phyloP scores from a whole-genome alignment of 176 grass and related monocot species.

The Oryza officinalis region DNA sequence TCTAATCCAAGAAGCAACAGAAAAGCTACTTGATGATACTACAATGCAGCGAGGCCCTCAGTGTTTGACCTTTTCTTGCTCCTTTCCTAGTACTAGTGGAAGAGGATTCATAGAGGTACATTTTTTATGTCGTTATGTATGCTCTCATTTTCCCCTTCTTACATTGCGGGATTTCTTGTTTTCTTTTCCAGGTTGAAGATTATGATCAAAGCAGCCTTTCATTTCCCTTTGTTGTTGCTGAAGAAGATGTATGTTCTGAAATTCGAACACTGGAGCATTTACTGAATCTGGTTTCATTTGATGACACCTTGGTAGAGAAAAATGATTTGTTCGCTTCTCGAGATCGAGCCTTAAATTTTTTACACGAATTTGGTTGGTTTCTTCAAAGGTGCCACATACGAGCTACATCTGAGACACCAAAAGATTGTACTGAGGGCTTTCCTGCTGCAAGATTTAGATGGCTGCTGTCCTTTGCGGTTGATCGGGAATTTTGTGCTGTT shows the following conservation, averaged over 20 bases:
- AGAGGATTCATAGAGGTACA: conserved; percentile 91
- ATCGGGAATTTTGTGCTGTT: conserved; percentile 63
- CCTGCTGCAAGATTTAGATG: conserved; percentile 45
- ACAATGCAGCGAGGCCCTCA: conserved; percentile 43
- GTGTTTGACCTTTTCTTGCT: conserved; percentile 81
- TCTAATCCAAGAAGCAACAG: conserved; percentile 69
- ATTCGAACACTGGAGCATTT: conserved; percentile 57
- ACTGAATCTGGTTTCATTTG: conserved; percentile 45
- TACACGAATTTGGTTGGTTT: conserved; percentile 72
- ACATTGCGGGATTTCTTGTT: neutral
- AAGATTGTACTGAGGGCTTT: conserved; percentile 34
- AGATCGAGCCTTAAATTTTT: conserved; percentile 41
- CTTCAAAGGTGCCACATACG: conserved; percentile 47
- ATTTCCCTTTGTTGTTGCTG: conserved; percentile 78
- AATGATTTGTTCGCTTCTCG: conserved; percentile 15
- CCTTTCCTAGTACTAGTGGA: conserved; percentile 61
- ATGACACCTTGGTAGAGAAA: conserved; percentile 26
- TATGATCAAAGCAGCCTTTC: conserved; percentile 65
- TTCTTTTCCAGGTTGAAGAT: conserved; percentile 62
- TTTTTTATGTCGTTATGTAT: neutral
- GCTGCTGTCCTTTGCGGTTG: conserved; percentile 56
- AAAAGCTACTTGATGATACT: conserved; percentile 44
- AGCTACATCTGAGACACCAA: conserved; percentile 36
- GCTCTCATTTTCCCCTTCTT: conserved; percentile 10
- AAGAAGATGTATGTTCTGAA: conserved; percentile 66